Base-by-base conservation (phyloP, 1,284 basidiomycete species). In the Somion occarium region DNA sequence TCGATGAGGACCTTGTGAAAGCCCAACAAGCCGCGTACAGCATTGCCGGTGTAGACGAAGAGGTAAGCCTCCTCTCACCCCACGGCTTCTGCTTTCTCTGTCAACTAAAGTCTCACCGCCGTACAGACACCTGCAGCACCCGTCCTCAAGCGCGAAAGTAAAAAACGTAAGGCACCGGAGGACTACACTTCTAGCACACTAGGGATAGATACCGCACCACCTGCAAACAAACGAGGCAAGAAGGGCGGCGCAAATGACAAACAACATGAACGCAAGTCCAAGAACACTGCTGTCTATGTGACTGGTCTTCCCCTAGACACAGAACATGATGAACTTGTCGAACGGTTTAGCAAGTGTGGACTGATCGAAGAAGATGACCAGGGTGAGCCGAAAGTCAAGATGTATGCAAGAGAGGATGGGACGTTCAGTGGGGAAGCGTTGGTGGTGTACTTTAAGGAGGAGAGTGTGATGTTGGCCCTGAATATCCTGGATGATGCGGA, bases 371-470 rank as follows among this genome's bases (percentile, higher is more conserved):
- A 97, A 63, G 93, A 93, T 59, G 88, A 95, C 60, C 74, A 85
- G 12, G 93, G 93, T 11, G 78, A 90, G 49, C 87, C 90, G 12
- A 89, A 95, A 59, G 80, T 98, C 66, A 98, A 99, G 74, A 78
- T 99, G 73, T 99, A 99, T 68, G 85, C 88, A 50, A 84, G 83
- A 56, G 91, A 91, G 2, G 85, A 91, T 55, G 93, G 93, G n/a
- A 70, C 76, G 27, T 98, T 98, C 69, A 97, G 85, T 61, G 96
- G 97, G 27, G 96, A 99, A 59, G 96, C 96, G 1, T 72, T 99
- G 56, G 86, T 99, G 52, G 93, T 98, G 44, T 99, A 92, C 69
- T 97, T 98, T 76, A 98, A 98, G 68, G 93, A 96, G 64, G 96
- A 95, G 56, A 94, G 91, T 25, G 97, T 99, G 15, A 73, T 77